Evolutionary conservation across 139 green algal genomes (phyloP), one percentile per base, ranked within the genome.

Genomic region (Chlamydomonas sphaeroides): DNA sequence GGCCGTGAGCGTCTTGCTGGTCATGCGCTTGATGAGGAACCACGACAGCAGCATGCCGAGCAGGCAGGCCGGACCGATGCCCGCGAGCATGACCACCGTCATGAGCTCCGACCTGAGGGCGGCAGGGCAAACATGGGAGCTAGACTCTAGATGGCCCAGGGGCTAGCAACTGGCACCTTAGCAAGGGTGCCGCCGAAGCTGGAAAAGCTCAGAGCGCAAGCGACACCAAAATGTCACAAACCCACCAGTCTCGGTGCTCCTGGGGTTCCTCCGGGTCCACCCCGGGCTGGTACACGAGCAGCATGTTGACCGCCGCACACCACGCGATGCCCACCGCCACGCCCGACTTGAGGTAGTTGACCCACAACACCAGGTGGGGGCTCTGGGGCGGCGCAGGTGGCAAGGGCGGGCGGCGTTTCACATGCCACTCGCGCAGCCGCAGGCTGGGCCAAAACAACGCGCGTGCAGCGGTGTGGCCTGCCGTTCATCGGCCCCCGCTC

Each of bases 81-180:
- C 68, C 42, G 42, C 68, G 42, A 76, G 68, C 68, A 76, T 76
- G 68, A 30, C 30, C 8, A 61, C 18, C 8, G 68, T 76, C 42
- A 76, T 41, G 28, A 2, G 1, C 8, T 36, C 21, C 18, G n/a
- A n/a, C n/a, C n/a, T n/a, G n/a, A n/a, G n/a, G n/a, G n/a, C n/a
- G n/a, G n/a, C n/a, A n/a, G n/a, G n/a, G n/a, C n/a, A n/a, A n/a
- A n/a, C n/a, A n/a, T n/a, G n/a, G n/a, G n/a, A n/a, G n/a, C n/a
- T n/a, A n/a, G n/a, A n/a, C n/a, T n/a, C n/a, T n/a, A n/a, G n/a
- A n/a, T n/a, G n/a, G n/a, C n/a, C n/a, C n/a, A n/a, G n/a, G n/a
- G n/a, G n/a, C n/a, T n/a, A n/a, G n/a, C n/a, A n/a, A n/a, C n/a
- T n/a, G n/a, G n/a, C n/a, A n/a, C n/a, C n/a, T n/a, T n/a, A n/a